Percentiles rank a stretch among this genome's conserved stretches.
These are phyloP conservation scores for Leishmania lainsoni DNA, from an alignment of 208 protist genomes.

Conservation along the genomic window DNA sequence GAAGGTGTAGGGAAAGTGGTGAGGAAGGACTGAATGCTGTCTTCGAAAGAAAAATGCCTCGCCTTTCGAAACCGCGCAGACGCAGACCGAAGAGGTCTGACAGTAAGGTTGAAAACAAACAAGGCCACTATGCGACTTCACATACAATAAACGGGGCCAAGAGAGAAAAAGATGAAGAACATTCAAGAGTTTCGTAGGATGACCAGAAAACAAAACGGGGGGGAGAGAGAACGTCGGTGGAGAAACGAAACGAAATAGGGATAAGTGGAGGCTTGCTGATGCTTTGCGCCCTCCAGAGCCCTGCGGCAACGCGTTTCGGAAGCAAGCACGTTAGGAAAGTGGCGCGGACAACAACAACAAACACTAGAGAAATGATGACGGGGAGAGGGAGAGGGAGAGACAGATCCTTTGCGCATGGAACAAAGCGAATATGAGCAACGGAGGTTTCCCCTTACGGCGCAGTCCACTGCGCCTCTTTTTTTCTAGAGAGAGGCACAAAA, in stretches of 20 bases:
- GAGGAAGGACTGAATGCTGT: not conserved
- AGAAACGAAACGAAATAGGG: not conserved
- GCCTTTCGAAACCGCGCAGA: not conserved
- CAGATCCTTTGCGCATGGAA: no score
- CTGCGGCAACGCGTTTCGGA: not conserved
- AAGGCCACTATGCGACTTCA: not conserved
- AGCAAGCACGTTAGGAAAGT: not conserved
- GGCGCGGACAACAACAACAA: not conserved
- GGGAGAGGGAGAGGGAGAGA: not conserved
- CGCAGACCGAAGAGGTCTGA: not conserved
- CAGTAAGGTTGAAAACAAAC: not conserved
- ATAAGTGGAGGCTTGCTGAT: not conserved
- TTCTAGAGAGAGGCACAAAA: not conserved
- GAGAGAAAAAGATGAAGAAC: not conserved
- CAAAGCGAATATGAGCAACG: not conserved
- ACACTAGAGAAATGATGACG: not conserved
- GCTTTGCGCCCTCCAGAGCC: not conserved
- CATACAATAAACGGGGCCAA: not conserved
- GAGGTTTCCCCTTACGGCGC: not conserved
- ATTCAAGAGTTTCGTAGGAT: not conserved
- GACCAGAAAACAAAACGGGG: not conserved
- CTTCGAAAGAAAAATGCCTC: not conserved
- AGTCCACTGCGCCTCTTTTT: not conserved
- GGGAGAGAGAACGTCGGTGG: not conserved
- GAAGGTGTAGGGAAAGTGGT: not conserved